These are phyloP conservation scores for Boletus pseudo-olivaceus DNA, from an alignment of 768 basidiomycete species.

Conservation along the genomic window DNA sequence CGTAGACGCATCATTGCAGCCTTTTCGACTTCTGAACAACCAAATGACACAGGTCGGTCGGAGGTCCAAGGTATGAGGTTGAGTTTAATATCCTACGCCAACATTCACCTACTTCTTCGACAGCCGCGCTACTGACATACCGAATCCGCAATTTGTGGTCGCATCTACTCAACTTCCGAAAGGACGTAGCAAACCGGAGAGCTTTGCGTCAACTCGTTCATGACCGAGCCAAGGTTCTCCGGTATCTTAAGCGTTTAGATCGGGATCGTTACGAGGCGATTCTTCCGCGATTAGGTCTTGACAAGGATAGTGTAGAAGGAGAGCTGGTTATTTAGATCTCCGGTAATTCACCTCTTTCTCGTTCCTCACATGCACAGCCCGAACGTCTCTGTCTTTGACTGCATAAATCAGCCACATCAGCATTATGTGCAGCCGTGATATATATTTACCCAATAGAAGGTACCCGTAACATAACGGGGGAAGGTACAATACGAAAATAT, in stretches of 20 bases:
- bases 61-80: conserved; percentile 78
- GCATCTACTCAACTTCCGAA: conserved; percentile 64
- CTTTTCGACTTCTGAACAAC: conserved; percentile 70
- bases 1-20: conserved; percentile 69
- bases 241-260: conserved; percentile 66
- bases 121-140: conserved; percentile 85
- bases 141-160: conserved; percentile 79
- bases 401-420: neutral
- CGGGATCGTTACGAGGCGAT: conserved; percentile 70
- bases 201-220: conserved; percentile 78
- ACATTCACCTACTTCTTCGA: neutral
- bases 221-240: conserved; percentile 76
- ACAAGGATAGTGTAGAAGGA: conserved; percentile 80
- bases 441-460: conserved; percentile 12
- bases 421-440: conserved; percentile 10
- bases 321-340: conserved; percentile 67
- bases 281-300: conserved; percentile 72
- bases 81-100: neutral
- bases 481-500: conserved; percentile 13
- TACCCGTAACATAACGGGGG: conserved; percentile 9
- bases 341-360: neutral
- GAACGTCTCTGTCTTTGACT: neutral
- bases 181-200: conserved; percentile 75
- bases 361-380: neutral
- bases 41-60: conserved; percentile 73